Evolutionary conservation across 176 grass and related monocot genomes (phyloP), one percentile per base, ranked within the genome.

Genomic region (Elaeis guineensis): DNA sequence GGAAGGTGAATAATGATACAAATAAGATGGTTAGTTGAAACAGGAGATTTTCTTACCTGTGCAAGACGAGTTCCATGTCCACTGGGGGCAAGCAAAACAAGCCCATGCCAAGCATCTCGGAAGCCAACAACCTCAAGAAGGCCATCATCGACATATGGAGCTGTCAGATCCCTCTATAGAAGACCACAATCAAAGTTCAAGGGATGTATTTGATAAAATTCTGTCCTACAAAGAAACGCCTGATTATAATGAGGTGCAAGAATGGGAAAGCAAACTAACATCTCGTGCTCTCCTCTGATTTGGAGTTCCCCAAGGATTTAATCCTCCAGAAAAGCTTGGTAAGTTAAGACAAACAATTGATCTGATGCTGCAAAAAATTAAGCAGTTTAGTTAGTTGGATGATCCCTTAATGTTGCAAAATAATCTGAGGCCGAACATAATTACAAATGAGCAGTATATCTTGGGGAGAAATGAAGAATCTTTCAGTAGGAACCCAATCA

Each of bases 71-170:
- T 84, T 1, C 91, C 91, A 25, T 95, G 91, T 11, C 91, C 83
- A 59, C 87, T 90, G 5, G 91, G 91, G n/a, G 86, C 80, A 65
- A 95, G 57, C 72, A 95, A 58, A 25, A 87, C 75, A 18, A 95
- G 80, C 51, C 91, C 91, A n/a, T 95, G 90, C 74, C 86, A 95
- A 30, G 90, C 90, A 23, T 95, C 86, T 9, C 86, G 86, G 67
- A 95, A 95, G 21, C 90, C 90, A 3, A 95, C 90, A 59, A 95
- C 74, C 78, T 95, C 90, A 54, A 95, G 61, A 44, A 79, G 77
- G 56, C 79, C 79, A 74, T 95, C 90, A 52, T 95, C 86, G 4
- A 86, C 82, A 51, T 64, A 95, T 49, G 90, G 90, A 14, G 54
- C 18, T 16, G 83, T 95, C 22, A 83, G 79, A 18, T 77, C 82